These are phyloP conservation scores for Kodamaea jinghongensis DNA, from an alignment of 805 yeast species.

Conservation along the genomic window DNA sequence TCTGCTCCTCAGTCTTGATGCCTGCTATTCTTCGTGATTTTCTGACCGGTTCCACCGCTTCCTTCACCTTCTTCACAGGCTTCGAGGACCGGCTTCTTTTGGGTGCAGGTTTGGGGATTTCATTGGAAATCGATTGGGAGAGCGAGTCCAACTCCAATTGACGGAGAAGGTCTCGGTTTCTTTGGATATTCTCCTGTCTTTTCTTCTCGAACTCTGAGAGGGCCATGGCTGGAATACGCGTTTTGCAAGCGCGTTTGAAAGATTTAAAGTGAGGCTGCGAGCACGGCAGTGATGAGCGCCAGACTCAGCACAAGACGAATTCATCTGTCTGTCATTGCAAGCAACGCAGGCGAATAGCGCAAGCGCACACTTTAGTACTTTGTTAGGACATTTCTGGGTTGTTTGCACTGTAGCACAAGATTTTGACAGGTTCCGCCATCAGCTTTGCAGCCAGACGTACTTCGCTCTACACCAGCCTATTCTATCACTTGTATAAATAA, in stretches of 20 bases:
- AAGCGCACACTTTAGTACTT: too few relatives aligned
- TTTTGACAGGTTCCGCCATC: too few relatives aligned
- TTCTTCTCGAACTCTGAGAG: slow-evolving; percentile 68
- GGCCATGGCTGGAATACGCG: slow-evolving; percentile 5
- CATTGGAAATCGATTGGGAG: slow-evolving; percentile 51
- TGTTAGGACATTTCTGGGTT: too few relatives aligned
- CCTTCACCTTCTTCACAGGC: slow-evolving; percentile 14
- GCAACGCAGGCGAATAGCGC: too few relatives aligned
- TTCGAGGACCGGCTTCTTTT: slow-evolving; percentile 22
- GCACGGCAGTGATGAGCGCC: too few relatives aligned
- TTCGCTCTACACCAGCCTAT: too few relatives aligned
- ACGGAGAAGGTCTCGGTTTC: slow-evolving; percentile 74
- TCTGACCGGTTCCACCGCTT: slow-evolving; percentile 53
- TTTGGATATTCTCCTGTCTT: slow-evolving; percentile 73
- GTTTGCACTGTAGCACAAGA: too few relatives aligned
- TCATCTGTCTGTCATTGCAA: too few relatives aligned
- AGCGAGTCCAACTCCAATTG: slow-evolving; percentile 66
- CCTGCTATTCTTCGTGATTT: slow-evolving; percentile 82
- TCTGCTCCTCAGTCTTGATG: slow-evolving; percentile 47
- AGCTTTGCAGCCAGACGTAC: too few relatives aligned
- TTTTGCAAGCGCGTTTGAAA: neutral
- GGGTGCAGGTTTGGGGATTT: slow-evolving; percentile 28
- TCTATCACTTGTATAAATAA: too few relatives aligned
- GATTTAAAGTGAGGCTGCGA: neutral
- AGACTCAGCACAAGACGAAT: too few relatives aligned